Percentiles rank a stretch among this genome's conserved stretches.
Evolutionary conservation across 129 eudicot genomes (phyloP).

Genomic region (Solidago caesia): DNA sequence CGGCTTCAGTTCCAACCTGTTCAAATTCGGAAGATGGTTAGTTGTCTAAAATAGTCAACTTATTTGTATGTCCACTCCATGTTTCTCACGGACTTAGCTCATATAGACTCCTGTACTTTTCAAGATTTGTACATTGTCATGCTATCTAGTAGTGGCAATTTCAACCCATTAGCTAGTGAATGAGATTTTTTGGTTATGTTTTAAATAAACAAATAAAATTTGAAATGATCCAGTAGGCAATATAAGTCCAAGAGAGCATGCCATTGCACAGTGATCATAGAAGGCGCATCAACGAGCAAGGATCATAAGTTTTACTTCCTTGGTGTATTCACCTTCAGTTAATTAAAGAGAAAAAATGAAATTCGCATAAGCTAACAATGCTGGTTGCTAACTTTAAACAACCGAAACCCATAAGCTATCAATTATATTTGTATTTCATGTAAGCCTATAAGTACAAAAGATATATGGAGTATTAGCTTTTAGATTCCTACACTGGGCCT

Average conservation of each 20-base stretch:
- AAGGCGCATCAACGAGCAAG: neutral
- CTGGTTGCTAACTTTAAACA: neutral
- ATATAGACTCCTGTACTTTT: neutral
- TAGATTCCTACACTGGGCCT: neutral
- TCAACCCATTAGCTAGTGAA: neutral
- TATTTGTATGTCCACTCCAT: neutral
- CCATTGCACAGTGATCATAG: neutral
- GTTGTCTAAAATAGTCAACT: neutral
- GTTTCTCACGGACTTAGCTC: neutral
- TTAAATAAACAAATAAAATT: too few species aligned
- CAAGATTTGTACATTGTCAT: neutral
- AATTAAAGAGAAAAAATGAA: too few species aligned
- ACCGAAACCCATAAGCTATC: neutral
- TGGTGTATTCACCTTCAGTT: neutral
- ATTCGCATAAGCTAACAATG: too few species aligned
- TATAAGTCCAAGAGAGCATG: neutral
- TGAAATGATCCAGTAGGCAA: neutral
- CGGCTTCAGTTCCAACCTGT: conserved; percentile 77
- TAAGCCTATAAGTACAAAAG: neutral
- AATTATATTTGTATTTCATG: neutral
- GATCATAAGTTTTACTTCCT: neutral
- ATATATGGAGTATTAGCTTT: neutral
- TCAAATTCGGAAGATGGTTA: conserved; percentile 8
- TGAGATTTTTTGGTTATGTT: neutral
- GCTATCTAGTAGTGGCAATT: neutral